Base-by-base conservation (phyloP, 2,329 filamentous ascomycete genomes). In the Onygenales sp. region DNA sequence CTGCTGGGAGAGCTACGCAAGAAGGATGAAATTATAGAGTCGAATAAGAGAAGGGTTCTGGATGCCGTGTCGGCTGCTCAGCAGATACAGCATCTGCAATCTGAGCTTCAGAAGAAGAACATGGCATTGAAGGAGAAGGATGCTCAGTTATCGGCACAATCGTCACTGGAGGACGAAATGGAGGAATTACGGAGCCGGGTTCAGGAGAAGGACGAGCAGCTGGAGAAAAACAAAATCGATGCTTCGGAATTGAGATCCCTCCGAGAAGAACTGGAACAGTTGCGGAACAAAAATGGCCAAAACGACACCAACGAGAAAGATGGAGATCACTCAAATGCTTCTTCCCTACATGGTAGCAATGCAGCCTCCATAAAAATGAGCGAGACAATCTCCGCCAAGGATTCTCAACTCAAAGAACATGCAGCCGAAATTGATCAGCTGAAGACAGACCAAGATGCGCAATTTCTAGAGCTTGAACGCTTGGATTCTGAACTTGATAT, bases 41-140 rank as follows among this genome's bases (percentile, higher is more conserved):
- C 58, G 9, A 66, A 66, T 47, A 65, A 60, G 31, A 59, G 58
- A 39, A 65, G 64, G 35, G 58, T 70, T 10, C 53, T 66, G 17
- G 68, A 72, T 46, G 65, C 67, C 1, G 64, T 61, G 27, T 71
- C 69, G 10, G 67, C 67, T 5, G 63, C 58, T 7, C 69, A 71
- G 41, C 68, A 72, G 55, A 67, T 71, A 51, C 64, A 63, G 8
- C 65, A 71, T 38, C 60, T 73, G n/a, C 67, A 71, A 50, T 54
- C 59, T 7, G 70, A 72, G 50, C 41, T 73, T n/a, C 63, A 69
- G 52, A 61, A 57, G 14, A 70, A 68, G 48, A 59, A 63, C 3
- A 51, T 54, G 9, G 54, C 64, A 10, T 51, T 72, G 5, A 59
- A 64, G 3, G 63, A 69, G 27, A 51, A 65, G 2, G 59, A 65